Percentiles rank a stretch among this genome's conserved stretches.
phyloP scores from a whole-genome alignment of 169 alveolate genomes.

The Plasmodium knowlesi region DNA sequence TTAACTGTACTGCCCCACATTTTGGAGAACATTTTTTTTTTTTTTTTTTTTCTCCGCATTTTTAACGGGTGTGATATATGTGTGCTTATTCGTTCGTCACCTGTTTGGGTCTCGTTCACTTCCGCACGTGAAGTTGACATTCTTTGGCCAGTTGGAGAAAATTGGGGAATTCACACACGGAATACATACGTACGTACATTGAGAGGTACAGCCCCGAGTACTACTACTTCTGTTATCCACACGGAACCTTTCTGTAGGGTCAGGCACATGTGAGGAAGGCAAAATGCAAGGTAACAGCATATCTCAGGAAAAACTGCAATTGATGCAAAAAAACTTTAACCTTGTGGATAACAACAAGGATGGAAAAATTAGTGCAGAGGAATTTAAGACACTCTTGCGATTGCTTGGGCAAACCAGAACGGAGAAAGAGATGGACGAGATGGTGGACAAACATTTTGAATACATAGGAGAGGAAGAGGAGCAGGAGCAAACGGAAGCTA shows the following conservation, averaged over 20 bases:
- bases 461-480: slow-evolving; percentile 4
- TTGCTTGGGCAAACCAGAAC: slow-evolving; percentile 68
- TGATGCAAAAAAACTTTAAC: slow-evolving; percentile 54
- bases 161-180: not conserved
- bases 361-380: slow-evolving; percentile 30
- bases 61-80: not conserved
- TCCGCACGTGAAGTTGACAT: not conserved
- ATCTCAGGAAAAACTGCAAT: slow-evolving; percentile 45
- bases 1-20: not conserved
- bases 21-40: not conserved
- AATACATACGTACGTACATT: not conserved
- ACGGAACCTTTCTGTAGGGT: not conserved
- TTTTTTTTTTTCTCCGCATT: not conserved
- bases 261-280: not conserved
- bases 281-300: slow-evolving; percentile 25
- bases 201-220: not conserved
- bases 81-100: not conserved
- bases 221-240: not conserved
- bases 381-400: slow-evolving; percentile 56
- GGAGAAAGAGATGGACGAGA: slow-evolving; percentile 49
- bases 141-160: not conserved
- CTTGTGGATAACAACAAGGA: slow-evolving; percentile 50
- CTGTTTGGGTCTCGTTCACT: not conserved
- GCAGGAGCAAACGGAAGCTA: slow-evolving; percentile 5
- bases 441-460: slow-evolving; percentile 40